phyloP scores from a whole-genome alignment of 2,329 filamentous ascomycete genomes.

The Alternaria brassicicola region DNA sequence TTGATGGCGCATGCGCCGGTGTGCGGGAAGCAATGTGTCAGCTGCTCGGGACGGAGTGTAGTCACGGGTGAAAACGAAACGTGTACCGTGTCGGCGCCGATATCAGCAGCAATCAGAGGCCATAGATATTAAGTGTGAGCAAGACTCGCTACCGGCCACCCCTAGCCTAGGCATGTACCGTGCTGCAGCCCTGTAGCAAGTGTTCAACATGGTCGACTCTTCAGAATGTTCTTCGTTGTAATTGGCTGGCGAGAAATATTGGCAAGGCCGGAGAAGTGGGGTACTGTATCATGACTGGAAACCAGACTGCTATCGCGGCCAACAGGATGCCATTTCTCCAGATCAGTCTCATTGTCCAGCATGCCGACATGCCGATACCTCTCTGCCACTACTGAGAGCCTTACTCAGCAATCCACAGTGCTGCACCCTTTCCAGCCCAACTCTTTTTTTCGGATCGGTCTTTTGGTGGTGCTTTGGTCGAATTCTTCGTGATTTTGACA shows the following conservation, averaged over 20 bases:
- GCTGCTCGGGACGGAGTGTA: not conserved
- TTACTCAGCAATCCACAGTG: constrained; percentile 14
- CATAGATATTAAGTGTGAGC: not conserved
- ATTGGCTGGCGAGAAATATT: not conserved
- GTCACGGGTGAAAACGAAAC: not conserved
- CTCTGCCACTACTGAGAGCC: not conserved
- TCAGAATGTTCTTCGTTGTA: not conserved
- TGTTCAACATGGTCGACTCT: not conserved
- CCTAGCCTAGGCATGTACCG: not conserved
- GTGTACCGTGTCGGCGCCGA: constrained; percentile 5
- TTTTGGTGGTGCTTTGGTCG: not conserved
- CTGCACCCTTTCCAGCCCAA: constrained; percentile 13
- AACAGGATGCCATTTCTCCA: not conserved
- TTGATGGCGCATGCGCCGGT: not conserved
- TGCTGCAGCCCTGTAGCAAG: constrained; percentile 9
- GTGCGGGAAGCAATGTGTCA: not conserved
- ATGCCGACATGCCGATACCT: not conserved
- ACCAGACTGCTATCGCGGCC: not conserved
- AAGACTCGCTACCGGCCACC: constrained; percentile 1
- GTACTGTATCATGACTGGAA: not conserved
- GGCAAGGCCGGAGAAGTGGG: not conserved
- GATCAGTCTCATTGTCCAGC: not conserved
- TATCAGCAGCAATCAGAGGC: constrained; percentile 1
- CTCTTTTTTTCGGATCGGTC: not conserved
- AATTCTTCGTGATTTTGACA: constrained; percentile 23